Evolutionary conservation across 176 grass and related monocot species (phyloP).

Genomic region (Carex myosuroides): DNA sequence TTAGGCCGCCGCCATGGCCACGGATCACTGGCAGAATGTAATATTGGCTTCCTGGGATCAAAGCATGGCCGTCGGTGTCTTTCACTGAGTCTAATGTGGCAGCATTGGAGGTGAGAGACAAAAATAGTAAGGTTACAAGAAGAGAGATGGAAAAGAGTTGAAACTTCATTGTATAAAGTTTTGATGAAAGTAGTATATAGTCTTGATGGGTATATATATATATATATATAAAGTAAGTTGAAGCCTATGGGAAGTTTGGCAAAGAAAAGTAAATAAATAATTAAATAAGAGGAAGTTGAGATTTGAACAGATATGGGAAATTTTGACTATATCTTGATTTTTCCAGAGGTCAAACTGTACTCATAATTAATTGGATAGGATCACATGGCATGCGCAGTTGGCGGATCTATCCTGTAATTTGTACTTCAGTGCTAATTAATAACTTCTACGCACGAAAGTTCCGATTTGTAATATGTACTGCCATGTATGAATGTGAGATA

Average conservation of each 20-base stretch:
- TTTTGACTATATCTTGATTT: neutral
- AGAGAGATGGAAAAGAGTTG: neutral
- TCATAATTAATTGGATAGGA: neutral
- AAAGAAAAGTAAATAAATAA: neutral
- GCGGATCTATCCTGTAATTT: too few relatives aligned
- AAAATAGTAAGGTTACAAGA: neutral
- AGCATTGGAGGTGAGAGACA: neutral
- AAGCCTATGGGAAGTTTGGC: neutral
- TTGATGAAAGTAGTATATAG: neutral
- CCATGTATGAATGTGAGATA: too few relatives aligned
- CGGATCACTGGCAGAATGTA: slow-evolving; percentile 31
- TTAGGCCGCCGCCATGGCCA: slow-evolving; percentile 38
- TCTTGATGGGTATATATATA: neutral
- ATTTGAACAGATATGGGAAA: neutral
- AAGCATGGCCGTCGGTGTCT: neutral
- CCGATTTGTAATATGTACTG: too few relatives aligned
- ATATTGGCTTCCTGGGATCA: slow-evolving; percentile 17
- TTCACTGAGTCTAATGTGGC: neutral
- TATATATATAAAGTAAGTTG: neutral
- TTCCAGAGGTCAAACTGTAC: neutral
- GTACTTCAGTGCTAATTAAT: too few relatives aligned
- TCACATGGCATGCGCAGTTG: neutral
- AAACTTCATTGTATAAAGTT: neutral
- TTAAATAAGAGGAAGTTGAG: neutral
- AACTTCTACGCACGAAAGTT: too few relatives aligned